Base-by-base conservation (phyloP, 257 asterid genomes). In the Linaria vulgaris region DNA sequence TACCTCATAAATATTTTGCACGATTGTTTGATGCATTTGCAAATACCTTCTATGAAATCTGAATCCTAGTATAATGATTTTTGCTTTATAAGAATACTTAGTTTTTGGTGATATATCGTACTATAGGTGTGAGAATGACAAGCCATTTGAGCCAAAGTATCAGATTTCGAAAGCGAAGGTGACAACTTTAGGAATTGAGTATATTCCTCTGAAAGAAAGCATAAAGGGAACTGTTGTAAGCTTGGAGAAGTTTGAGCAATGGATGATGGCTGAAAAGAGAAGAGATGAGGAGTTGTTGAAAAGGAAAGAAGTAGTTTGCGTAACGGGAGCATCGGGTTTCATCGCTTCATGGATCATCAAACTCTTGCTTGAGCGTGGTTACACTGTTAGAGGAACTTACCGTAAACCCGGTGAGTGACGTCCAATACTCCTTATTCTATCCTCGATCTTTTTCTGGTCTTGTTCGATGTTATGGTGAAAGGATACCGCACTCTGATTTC, bases 161-260 rank as follows among this genome's bases (percentile, higher is more conserved):
- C 79, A 80, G 69, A 76, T 74, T 30, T 76, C 85, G 7, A 80
- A 68, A 63, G 82, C 74, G 12, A 80, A 63, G 43, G 74, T 78
- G 1, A 71, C 64, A 56, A 41, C 72, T 16, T 48, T 80, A 12
- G 82, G 82, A 37, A 69, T 80, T 12, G 73, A 71, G 19, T 80
- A 63, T 64, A 71, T 71, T 37, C 55, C 78, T 15, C 85, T 76
- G 17, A 67, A 73, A 70, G 78, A 67, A 56, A 75, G 85, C 61
- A 64, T 80, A 74, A 76, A 73, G 64, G 85, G 76, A 67, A 76
- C 84, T 55, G 82, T 79, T 49, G 81, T 75, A 59, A 76, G 81
- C 79, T 75, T 70, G 79, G 68, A 64, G 54, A n/a, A n/a, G n/a
- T n/a, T n/a, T n/a, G n/a, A n/a, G n/a, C n/a, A n/a, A n/a, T n/a